Evolutionary conservation across 2,329 filamentous ascomycete species (phyloP).

Genomic region (Berkeleyomyces basicola): DNA sequence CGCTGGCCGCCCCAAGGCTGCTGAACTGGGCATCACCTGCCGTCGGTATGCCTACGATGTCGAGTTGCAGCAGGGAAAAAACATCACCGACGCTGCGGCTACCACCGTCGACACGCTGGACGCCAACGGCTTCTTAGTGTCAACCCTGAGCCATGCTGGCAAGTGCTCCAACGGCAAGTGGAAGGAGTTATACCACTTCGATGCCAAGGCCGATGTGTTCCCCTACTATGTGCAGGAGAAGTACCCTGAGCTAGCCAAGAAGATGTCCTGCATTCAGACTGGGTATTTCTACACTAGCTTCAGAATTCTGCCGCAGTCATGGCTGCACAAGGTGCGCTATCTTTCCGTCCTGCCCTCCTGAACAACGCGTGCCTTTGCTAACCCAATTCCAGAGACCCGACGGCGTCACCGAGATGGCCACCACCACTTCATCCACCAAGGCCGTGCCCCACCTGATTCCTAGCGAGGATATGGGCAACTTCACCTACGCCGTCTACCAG

Average conservation of each 20-base stretch:
- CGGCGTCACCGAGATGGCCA: constrained; percentile 30
- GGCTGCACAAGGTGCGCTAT: constrained; percentile 28
- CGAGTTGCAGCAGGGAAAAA: constrained; percentile 35
- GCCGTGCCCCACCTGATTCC: constrained; percentile 30
- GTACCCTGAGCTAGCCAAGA: constrained; percentile 28
- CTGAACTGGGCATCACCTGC: constrained; percentile 24
- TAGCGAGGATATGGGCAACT: constrained; percentile 30
- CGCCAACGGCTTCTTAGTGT: constrained; percentile 32
- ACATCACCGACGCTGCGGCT: constrained; percentile 38
- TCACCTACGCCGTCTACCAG: constrained; percentile 31
- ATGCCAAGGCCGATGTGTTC: constrained; percentile 35
- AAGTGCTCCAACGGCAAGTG: constrained; percentile 30
- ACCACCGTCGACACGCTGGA: constrained; percentile 25
- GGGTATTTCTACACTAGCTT: constrained; percentile 33
- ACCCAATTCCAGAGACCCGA: constrained; percentile 17
- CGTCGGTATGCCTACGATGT: constrained; percentile 30
- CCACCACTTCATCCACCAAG: constrained; percentile 26
- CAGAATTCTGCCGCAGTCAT: constrained; percentile 28
- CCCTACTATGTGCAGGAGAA: constrained; percentile 27
- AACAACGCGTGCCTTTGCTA: background rate
- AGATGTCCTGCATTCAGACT: constrained; percentile 35
- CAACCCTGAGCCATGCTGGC: constrained; percentile 32
- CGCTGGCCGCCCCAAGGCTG: constrained; percentile 24
- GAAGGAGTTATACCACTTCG: constrained; percentile 35
- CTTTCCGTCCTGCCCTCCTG: background rate